These are phyloP conservation scores for Fusarium armeniacum DNA, from an alignment of 2,329 filamentous ascomycete species.

Conservation along the genomic window DNA sequence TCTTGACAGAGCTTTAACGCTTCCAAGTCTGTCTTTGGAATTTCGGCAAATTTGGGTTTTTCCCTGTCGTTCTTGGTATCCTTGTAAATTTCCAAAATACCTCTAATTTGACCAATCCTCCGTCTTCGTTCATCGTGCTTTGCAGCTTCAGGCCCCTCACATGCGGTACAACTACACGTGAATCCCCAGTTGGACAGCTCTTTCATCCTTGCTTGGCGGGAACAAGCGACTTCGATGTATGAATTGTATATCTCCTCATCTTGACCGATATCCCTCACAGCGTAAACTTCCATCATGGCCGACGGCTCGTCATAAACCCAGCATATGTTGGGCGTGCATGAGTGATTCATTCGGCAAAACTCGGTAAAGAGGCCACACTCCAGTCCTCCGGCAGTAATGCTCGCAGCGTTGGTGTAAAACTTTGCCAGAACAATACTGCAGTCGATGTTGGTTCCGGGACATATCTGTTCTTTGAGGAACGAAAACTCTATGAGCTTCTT, in stretches of 20 bases:
- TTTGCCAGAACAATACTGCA: conserved; percentile 19
- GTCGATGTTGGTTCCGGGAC: conserved; percentile 13
- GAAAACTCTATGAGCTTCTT: conserved; percentile 29
- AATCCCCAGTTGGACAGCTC: conserved; percentile 28
- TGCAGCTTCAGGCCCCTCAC: conserved; percentile 2
- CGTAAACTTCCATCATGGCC: conserved; percentile 19
- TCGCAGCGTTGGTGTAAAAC: conserved; percentile 31
- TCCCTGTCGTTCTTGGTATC: neutral
- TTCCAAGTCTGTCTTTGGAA: conserved; percentile 15
- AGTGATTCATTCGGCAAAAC: conserved; percentile 34
- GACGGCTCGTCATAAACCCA: conserved; percentile 27
- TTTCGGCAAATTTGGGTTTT: conserved; percentile 7
- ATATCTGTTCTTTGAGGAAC: conserved; percentile 8
- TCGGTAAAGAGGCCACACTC: conserved; percentile 22
- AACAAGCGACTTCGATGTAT: conserved; percentile 21
- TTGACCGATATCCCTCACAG: conserved; percentile 3
- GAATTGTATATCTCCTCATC: conserved; percentile 29
- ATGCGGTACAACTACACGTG: neutral
- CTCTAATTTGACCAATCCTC: conserved; percentile 20
- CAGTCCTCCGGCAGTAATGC: conserved; percentile 1
- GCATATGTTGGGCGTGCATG: conserved; percentile 23
- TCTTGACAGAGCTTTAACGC: conserved; percentile 13
- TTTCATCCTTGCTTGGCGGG: neutral
- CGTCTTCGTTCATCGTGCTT: conserved; percentile 23
- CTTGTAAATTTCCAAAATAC: conserved; percentile 14